phyloP scores from a whole-genome alignment of 31 red algal species.

The Porphyra umbilicalis region DNA sequence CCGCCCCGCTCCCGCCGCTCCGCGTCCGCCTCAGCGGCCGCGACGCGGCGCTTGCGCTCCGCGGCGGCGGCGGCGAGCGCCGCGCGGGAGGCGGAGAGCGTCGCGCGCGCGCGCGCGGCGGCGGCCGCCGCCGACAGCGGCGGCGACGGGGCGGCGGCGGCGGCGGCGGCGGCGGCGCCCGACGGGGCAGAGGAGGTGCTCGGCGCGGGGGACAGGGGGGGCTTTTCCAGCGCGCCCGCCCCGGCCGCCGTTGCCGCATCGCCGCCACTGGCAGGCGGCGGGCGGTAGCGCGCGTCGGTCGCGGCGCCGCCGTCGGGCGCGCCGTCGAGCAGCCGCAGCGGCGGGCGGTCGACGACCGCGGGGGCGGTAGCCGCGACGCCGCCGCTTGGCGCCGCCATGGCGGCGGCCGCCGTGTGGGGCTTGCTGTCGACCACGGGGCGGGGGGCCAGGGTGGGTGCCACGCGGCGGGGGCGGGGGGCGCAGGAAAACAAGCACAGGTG shows the following conservation, averaged over 20 bases:
- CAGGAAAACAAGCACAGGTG: no score
- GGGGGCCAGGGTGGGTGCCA: no score
- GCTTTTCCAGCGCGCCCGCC: not conserved
- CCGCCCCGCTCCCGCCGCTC: no score
- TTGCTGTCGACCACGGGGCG: no score
- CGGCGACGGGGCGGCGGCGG: not conserved
- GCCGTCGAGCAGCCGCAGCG: not conserved
- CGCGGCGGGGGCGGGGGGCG: no score
- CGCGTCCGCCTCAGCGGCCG: not conserved
- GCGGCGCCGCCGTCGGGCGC: not conserved
- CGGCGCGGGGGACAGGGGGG: not conserved
- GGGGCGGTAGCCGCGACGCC: not conserved
- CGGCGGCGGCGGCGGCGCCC: no score
- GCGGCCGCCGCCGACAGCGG: not conserved
- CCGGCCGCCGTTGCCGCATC: not conserved
- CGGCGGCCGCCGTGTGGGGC: no score
- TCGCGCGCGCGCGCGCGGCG: not conserved
- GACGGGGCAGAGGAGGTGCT: not conserved
- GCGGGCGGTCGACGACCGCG: not conserved
- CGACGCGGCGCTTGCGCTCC: not conserved
- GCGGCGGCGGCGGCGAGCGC: not conserved
- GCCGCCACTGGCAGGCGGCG: not conserved
- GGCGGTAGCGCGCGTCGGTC: not conserved
- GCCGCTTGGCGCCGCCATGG: no score
- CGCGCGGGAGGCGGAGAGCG: not conserved